Base-by-base conservation (phyloP, 2,329 filamentous ascomycete species). In the Colletotrichum spaethianum region DNA sequence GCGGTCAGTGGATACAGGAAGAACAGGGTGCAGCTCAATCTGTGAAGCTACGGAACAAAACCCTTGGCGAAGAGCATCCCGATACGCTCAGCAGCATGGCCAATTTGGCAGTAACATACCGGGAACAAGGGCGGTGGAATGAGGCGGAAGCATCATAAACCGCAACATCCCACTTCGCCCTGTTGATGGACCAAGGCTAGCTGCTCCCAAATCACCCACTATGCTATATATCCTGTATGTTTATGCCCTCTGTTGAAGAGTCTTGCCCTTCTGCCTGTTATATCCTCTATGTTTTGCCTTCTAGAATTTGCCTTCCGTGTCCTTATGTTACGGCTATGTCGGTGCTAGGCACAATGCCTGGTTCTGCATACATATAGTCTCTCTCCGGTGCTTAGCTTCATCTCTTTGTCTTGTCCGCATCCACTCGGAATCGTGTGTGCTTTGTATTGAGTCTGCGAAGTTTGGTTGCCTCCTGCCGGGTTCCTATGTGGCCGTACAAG, bases 401-500 rank as follows among this genome's bases (percentile, higher is more conserved):
- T 44, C 36, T 56, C n/a, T 57, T 68, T 63, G 33, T 46, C 36
- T 63, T 68, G 59, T 63, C 66, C 5, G 52, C 23, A 63, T 68
- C 66, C 65, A 55, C 65, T 61, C 36, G 18, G 64, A 67, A 14
- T 52, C n/a, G 11, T 14, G 20, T 67, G 26, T 56, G 28, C 38
- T 67, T 18, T 65, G 40, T 65, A 31, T 48, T 42, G 28, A 38
- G 46, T 38, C 48, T 56, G 16, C 50, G n/a, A 60, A 65, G 16
- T 57, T 40, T 63, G 63, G 38, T 20, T 68, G 38, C 57, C 57
- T 68, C 57, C 59, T 62, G 52, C 60, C 18, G 18, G 60, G 66
- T 69, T 69, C 42, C 42, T 59, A 69, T 69, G 60, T 69, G n/a
- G 50, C 66, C 50, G 4, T 52, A n/a, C n/a, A n/a, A n/a, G n/a